Base-by-base conservation (phyloP, 306 rosid species). In the Glycyrrhiza uralensis region DNA sequence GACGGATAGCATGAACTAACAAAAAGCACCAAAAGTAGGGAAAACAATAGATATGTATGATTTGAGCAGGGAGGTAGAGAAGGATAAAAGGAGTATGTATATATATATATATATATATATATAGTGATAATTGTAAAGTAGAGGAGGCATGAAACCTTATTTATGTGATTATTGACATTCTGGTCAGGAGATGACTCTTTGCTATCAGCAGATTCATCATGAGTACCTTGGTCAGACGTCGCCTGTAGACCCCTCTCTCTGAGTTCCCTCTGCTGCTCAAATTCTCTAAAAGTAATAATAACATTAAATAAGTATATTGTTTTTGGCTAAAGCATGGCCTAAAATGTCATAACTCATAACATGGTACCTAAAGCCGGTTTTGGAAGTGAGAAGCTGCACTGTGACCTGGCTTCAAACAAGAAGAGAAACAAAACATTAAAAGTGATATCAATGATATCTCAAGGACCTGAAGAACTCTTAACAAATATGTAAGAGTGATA, bases 231-330 rank as follows among this genome's bases (percentile, higher is more conserved):
- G 67, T 87, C 97, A 47, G 97, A 82, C 52, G 90, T 82, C 50
- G 94, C 72, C 74, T 77, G 92, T n/a, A 91, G 87, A 64, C 97
- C 97, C 62, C 79, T 91, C 88, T 95, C 99, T 79, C 97, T 84
- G 65, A 88, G 97, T 85, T 95, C 99, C 85, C 99, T 91, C 79
- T 95, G 99, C 79, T 85, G 99, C 86, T 95, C 99, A 84, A 95
- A 95, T 84, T 95, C 99, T 85, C 99, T 95, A 87, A 76, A 85
- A 86, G 62, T 65, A 78, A 50, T 42, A 71, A 60, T 35, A 72
- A 79, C 61, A 45, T 77, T 60, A 71, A 67, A 69, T 85, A 55
- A 82, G 75, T 50, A 33, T 32, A 38, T n/a, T 71, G 47, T 72
- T 79, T 74, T 58, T 44, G 38, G 58, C 71, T 70, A 69, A 51